Conservation (phyloP, 805 yeast species). For the Sugiyamaella americana region DNA sequence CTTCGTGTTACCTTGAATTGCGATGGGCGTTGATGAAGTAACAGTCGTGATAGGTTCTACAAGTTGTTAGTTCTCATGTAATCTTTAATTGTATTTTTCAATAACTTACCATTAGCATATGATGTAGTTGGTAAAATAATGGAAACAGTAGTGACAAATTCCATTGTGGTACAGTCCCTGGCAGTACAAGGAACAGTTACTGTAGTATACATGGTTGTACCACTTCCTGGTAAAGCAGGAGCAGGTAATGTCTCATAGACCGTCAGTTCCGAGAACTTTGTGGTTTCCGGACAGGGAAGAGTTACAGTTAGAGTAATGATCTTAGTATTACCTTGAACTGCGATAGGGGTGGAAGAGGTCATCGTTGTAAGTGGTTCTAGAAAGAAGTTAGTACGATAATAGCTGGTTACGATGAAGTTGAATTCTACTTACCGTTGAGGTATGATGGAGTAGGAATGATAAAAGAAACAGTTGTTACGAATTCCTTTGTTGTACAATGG, state of each 20-base stretch:
- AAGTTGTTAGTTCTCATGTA: not conserved
- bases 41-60: not conserved
- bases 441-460: slow-evolving; percentile 12
- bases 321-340: not conserved
- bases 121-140: slow-evolving; percentile 12
- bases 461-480: slow-evolving; percentile 13
- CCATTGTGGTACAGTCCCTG: slow-evolving; percentile 8
- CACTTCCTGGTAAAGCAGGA: not conserved
- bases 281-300: slow-evolving; percentile 14
- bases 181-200: slow-evolving; percentile 19
- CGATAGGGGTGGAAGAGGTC: slow-evolving; percentile 8
- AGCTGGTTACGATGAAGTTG: not conserved
- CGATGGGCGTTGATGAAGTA: slow-evolving; percentile 10
- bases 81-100: not conserved
- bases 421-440: slow-evolving; percentile 5
- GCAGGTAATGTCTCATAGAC: not conserved
- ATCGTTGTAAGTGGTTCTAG: not conserved
- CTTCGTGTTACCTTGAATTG: slow-evolving; percentile 9
- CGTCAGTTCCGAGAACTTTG: not conserved
- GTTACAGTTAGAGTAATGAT: not conserved
- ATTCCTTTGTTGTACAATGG: slow-evolving; percentile 8
- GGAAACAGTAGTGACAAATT: slow-evolving; percentile 13
- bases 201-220: slow-evolving; percentile 15
- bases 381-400: not conserved
- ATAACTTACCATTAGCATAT: slow-evolving; percentile 4